phyloP scores from a whole-genome alignment of 331 rosid genomes.

The Rosa hybrid region DNA sequence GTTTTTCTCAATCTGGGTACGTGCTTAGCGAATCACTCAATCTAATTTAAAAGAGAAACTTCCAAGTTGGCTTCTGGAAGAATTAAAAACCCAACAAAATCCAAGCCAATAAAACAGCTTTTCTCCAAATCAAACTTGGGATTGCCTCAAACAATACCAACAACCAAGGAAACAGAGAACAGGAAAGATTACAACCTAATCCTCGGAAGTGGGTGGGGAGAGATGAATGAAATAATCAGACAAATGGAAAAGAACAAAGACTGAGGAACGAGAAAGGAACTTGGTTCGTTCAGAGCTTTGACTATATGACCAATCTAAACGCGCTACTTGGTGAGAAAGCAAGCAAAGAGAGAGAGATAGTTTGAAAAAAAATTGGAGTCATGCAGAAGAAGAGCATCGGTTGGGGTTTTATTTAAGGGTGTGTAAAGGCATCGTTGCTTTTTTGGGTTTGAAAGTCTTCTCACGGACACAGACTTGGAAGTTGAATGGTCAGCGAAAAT shows the following conservation, averaged over 20 bases:
- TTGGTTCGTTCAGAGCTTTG: slow-evolving; percentile 17
- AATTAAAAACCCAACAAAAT: background rate
- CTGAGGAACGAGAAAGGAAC: slow-evolving; percentile 7
- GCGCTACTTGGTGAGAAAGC: slow-evolving; percentile 27
- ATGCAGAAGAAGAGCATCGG: background rate
- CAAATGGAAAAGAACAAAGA: background rate
- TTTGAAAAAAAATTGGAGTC: background rate
- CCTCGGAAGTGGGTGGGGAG: background rate
- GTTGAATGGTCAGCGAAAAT: background rate
- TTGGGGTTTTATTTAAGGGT: background rate
- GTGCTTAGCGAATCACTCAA: background rate
- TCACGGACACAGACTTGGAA: slow-evolving; percentile 6
- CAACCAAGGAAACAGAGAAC: background rate
- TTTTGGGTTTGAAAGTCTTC: background rate
- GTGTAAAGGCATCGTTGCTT: background rate
- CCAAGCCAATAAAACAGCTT: background rate
- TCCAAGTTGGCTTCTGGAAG: no score
- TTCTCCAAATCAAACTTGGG: slow-evolving; percentile 10
- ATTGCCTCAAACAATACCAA: slow-evolving; percentile 7
- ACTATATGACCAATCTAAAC: slow-evolving; percentile 29
- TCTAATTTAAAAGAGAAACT: background rate
- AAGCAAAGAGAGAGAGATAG: background rate
- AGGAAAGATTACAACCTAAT: background rate
- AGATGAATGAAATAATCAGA: background rate
- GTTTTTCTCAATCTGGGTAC: background rate